Base-by-base conservation (phyloP, 345 rosid species). In the Camelina neglecta region DNA sequence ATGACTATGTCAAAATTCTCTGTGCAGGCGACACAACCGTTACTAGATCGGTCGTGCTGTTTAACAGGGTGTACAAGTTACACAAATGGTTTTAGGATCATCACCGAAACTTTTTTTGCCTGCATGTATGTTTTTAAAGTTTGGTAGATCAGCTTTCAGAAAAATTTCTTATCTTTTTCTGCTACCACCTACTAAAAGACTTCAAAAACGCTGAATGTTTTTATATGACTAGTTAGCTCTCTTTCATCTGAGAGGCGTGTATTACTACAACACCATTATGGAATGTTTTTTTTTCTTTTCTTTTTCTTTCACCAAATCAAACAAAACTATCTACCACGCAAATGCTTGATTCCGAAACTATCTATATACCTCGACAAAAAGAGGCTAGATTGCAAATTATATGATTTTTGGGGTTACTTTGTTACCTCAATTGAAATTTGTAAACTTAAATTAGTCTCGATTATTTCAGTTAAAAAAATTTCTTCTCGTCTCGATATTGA, bases 21-120 rank as follows among this genome's bases (percentile, higher is more conserved):
- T 48, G 54, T 63, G 63, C 77, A 73, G 77, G 77, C 77, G 77
- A 53, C 62, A 54, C 70, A 44, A 64, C 63, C 77, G 77, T 9
- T 31, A 64, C 70, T 73, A 73, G 51, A 49, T 54, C 10, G 50
- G 45, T 60, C 57, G 47, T 42, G 57, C 12, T 12, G 75, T 71
- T 48, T 59, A 5, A 9, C 7, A 26, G 7, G 26, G 63, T 29
- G 49, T 23, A 57, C 70, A 54, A 15, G 61, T 53, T 31, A 65
- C 44, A 16, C 57, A 16, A 33, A 51, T 50, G 60, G 33, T 13
- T 67, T 49, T 67, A 20, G 72, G 39, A 68, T 68, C 4, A 24
- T 55, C 57, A 5, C 35, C 65, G 8, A 45, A 18, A 44, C 65
- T 70, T 39, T 16, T 56, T 58, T 15, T 45, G 11, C 8, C 56